Evolutionary conservation across 257 asterid genomes (phyloP), one percentile per base, ranked within the genome.

Genomic region (Ophiorrhiza pumila): DNA sequence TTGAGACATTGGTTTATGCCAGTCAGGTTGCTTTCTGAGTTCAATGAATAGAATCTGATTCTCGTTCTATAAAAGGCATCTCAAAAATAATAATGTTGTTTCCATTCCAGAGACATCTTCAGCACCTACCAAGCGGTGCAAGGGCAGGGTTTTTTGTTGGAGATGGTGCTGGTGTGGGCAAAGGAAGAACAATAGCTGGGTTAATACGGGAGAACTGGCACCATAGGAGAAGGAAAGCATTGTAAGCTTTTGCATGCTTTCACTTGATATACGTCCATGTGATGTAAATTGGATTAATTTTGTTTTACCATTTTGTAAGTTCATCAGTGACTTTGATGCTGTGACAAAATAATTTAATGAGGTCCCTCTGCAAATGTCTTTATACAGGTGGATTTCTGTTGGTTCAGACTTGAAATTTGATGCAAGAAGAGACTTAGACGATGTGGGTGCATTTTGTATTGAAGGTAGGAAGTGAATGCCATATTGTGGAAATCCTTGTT

Each of bases 131-230:
- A 41, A 83, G 75, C 81, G 92, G 97, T 85, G 78, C 81, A 63
- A 86, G 98, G 85, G 99, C 98, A 67, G 99, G 99, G 2, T 95
- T 95, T 90, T 95, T 95, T 82, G 86, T 92, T 69, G 98, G 99
- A 75, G 99, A 95, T 90, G 98, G 98, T 80, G 99, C 99, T 82
- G 98, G 99, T 74, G 95, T 92, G 75, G 99, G 99, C 63, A 95
- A 95, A 86, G 99, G 98, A 59, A 84, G 99, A 83, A 95, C 98
- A 63, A 87, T 95, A 76, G 99, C 98, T 56, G 99, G 99, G 56
- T 81, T 95, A 71, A 95, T 95, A 84, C 90, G 98, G 97, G 98
- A 95, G 79, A 95, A 95, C 78, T 95, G 99, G 99, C 93, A 89
- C 71, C 90, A 78, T 77, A 91, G 82, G 74, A 87, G 97, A 88